phyloP scores from a whole-genome alignment of 1,284 basidiomycete species.

The Marasmius oreades region DNA sequence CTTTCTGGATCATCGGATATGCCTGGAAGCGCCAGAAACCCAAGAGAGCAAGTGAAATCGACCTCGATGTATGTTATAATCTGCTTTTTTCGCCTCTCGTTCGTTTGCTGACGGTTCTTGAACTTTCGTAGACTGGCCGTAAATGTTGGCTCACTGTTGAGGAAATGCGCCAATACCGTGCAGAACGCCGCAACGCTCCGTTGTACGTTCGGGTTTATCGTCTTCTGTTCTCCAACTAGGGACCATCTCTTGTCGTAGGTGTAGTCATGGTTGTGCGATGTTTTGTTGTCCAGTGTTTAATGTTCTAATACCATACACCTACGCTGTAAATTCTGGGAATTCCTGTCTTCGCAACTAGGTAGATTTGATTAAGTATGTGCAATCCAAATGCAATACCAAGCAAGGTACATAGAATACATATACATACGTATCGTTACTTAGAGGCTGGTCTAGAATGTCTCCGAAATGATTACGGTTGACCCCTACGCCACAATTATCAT shows the following conservation, averaged over 20 bases:
- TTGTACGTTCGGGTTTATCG: slow-evolving; percentile 30
- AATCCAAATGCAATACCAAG: too few species aligned
- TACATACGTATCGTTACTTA: too few species aligned
- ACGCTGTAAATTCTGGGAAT: too few species aligned
- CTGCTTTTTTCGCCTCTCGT: background rate
- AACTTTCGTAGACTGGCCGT: slow-evolving; percentile 34
- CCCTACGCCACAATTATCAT: background rate
- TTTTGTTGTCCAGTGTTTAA: too few species aligned
- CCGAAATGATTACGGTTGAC: background rate
- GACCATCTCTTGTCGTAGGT: background rate
- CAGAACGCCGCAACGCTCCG: slow-evolving; percentile 31
- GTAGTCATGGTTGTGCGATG: background rate
- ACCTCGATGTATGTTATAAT: slow-evolving; percentile 31
- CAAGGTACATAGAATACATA: too few species aligned
- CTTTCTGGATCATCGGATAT: slow-evolving; percentile 33
- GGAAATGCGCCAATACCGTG: slow-evolving; percentile 38
- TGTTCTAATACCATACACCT: too few species aligned
- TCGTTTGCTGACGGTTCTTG: background rate
- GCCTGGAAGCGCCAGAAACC: slow-evolving; percentile 36
- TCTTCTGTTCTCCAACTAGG: slow-evolving; percentile 16
- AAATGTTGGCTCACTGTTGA: slow-evolving; percentile 40
- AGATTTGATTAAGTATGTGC: too few species aligned
- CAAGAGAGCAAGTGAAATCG: slow-evolving; percentile 31
- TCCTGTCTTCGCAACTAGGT: too few species aligned
- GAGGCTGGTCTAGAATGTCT: background rate